Evolutionary conservation across 2,329 filamentous ascomycete species (phyloP).

Genomic region (Thyridium curvatum): DNA sequence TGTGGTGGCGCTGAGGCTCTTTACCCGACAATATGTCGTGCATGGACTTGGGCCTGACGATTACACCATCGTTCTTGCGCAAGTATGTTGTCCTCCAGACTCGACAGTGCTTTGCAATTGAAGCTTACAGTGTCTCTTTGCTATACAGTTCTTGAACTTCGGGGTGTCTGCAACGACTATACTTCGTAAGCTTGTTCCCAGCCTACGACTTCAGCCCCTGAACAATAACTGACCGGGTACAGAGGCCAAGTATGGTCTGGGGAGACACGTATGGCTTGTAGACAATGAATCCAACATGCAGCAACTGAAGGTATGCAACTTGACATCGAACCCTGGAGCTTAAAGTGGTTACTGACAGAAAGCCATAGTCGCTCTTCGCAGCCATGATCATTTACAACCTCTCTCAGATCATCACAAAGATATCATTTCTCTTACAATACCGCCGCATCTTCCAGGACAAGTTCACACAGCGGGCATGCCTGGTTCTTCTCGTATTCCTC

Average conservation of each 20-base stretch:
- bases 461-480: conserved; percentile 14
- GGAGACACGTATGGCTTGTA: conserved; percentile 16
- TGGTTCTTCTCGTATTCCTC: conserved; percentile 17
- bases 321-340: not conserved
- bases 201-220: not conserved
- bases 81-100: conserved; percentile 6
- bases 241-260: conserved; percentile 18
- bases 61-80: conserved; percentile 16
- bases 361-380: conserved; percentile 18
- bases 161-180: conserved; percentile 15
- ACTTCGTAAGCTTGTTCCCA: conserved; percentile 9
- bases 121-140: no score
- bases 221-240: conserved; percentile 1
- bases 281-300: conserved; percentile 7
- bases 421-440: conserved; percentile 31
- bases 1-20: conserved; percentile 17
- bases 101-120: no score
- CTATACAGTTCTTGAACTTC: conserved; percentile 11
- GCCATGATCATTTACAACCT: conserved; percentile 27
- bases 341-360: not conserved
- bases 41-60: conserved; percentile 17
- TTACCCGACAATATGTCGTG: conserved; percentile 18
- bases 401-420: conserved; percentile 24
- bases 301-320: conserved; percentile 17
- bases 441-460: conserved; percentile 26